Base-by-base conservation (phyloP, 1,139 yeast genomes). In the Groenewaldozyma auringiensis region DNA sequence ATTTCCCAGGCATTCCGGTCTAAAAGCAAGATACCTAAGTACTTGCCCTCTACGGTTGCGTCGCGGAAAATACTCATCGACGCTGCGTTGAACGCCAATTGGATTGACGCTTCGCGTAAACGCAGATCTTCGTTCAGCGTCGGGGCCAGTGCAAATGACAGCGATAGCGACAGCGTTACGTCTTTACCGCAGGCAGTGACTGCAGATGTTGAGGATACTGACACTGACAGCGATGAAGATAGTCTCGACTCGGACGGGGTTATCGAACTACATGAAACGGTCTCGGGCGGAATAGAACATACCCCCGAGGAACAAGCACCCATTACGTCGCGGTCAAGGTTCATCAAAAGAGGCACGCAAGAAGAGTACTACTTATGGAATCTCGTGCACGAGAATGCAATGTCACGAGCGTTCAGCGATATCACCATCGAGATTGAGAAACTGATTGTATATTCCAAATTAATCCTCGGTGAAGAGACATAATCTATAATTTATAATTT, bases 341-440 rank as follows among this genome's bases (percentile, higher is more conserved):
- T 35, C 38, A 20, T 35, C 25, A 35, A 35, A 14, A 9, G 20
- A 17, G 25, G 22, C 21, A 35, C 38, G 4, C 4, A n/a, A 11
- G 38, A 21, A 43, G 42, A 35, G 25, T 35, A 8, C 25, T 16
- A 35, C n/a, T 40, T 55, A 40, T 74, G 78, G 78, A 66, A 69
- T 4, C 69, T 69, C 44, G 69, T 74, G 21, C 77, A 74, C 50
- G 75, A 73, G 20, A 65, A 72, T 57, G 75, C 76, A 1, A 72
- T 72, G 55, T 67, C 76, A 1, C 64, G 71, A 43, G 72, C 77
- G 0, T 71, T 71, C 50, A 72, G 76, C 1, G 68, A 68, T 34
- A 69, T 72, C 17, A 65, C 75, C 0, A 69, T 67, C 45, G 74
- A 69, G 36, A 52, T 72, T 42, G 72, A 72, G 43, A 61, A 61